These are phyloP conservation scores for Ulmus americana DNA, from an alignment of 331 rosid genomes.

Conservation along the genomic window DNA sequence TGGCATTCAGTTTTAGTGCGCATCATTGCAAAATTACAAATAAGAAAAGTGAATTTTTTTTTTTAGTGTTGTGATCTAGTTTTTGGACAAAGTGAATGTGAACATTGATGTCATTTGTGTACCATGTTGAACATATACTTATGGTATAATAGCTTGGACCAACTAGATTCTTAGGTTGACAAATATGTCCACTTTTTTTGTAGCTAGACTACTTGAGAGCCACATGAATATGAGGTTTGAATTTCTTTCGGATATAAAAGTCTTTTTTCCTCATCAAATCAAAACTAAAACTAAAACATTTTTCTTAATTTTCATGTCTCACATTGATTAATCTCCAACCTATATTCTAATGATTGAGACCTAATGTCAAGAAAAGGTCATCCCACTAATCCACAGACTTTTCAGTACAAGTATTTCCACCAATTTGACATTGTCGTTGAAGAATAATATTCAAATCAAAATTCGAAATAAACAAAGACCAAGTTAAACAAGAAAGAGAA, in stretches of 20 bases:
- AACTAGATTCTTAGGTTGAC: too few species aligned
- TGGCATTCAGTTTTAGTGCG: too few species aligned
- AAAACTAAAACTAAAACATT: neutral
- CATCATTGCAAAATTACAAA: too few species aligned
- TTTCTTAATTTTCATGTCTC: neutral
- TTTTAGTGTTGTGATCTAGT: too few species aligned
- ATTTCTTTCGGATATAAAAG: neutral
- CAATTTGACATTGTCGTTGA: constrained; percentile 14
- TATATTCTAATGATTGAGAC: constrained; percentile 7
- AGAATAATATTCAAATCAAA: neutral
- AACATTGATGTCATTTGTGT: too few species aligned
- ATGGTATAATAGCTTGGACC: too few species aligned
- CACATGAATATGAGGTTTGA: neutral
- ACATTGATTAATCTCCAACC: neutral
- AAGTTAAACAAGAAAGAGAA: neutral
- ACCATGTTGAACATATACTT: too few species aligned
- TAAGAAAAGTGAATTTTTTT: too few species aligned
- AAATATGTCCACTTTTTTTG: too few species aligned
- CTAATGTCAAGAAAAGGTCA: neutral
- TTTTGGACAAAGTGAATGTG: too few species aligned
- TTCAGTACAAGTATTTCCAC: constrained; percentile 1
- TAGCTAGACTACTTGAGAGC: neutral
- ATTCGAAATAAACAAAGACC: constrained; percentile 3
- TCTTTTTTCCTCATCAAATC: neutral
- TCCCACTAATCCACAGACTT: neutral